Evolutionary conservation across 2,329 filamentous ascomycete species (phyloP).

Genomic region (Botrytis fragariae): DNA sequence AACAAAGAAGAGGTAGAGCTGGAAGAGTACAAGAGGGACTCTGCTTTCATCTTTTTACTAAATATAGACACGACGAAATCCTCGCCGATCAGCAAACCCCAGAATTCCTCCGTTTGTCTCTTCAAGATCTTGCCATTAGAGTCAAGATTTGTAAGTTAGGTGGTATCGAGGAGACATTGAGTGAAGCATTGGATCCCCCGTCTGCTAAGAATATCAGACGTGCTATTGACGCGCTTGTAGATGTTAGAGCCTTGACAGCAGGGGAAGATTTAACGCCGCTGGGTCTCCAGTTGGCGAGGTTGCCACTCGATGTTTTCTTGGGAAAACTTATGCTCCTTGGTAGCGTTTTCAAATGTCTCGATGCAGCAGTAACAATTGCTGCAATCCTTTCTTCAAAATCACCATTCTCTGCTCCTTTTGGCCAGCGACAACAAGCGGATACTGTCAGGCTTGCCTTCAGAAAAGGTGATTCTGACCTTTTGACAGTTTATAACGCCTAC

Average conservation of each 20-base stretch:
- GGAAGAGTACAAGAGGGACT: slow-evolving; percentile 93
- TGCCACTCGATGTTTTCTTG: slow-evolving; percentile 91
- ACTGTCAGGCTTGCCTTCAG: slow-evolving; percentile 75
- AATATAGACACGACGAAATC: slow-evolving; percentile 76
- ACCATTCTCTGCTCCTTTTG: slow-evolving; percentile 84
- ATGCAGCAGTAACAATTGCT: slow-evolving; percentile 87
- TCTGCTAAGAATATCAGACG: slow-evolving; percentile 89
- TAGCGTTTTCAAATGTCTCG: slow-evolving; percentile 83
- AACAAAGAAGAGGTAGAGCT: slow-evolving; percentile 88
- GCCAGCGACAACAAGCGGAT: slow-evolving; percentile 78
- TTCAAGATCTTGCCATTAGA: slow-evolving; percentile 92
- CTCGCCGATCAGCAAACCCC: slow-evolving; percentile 94
- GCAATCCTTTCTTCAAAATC: slow-evolving; percentile 94
- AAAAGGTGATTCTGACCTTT: slow-evolving; percentile 82
- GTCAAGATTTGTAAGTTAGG: slow-evolving; percentile 98
- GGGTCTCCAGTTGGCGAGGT: slow-evolving; percentile 78
- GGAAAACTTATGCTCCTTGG: slow-evolving; percentile 90
- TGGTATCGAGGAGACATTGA: slow-evolving; percentile 84
- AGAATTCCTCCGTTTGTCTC: slow-evolving; percentile 88
- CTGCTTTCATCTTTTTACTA: slow-evolving; percentile 95
- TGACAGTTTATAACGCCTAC: slow-evolving; percentile 95
- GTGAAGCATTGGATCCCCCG: slow-evolving; percentile 85
- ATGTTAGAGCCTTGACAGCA: slow-evolving; percentile 83
- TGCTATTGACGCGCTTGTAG: slow-evolving; percentile 87
- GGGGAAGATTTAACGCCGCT: slow-evolving; percentile 82